These are phyloP conservation scores for Antitrichia curtipendula DNA, from an alignment of 225 moss, liverwort and hornwort genomes.

Conservation along the genomic window DNA sequence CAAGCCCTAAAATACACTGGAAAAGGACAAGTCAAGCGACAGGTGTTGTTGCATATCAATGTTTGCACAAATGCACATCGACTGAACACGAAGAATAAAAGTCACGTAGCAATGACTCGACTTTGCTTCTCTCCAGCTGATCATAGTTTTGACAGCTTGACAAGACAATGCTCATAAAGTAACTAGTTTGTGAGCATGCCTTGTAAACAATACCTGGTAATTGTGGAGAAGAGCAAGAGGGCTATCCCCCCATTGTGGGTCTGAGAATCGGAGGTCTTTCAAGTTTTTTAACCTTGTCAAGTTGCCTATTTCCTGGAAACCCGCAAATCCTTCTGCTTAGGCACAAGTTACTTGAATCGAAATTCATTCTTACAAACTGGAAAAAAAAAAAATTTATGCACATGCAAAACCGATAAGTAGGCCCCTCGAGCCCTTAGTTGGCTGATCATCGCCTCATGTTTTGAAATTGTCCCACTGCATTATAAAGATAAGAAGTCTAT, in stretches of 20 bases:
- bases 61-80: background rate
- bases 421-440: background rate
- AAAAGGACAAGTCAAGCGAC: background rate
- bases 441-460: background rate
- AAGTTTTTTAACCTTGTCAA: slow-evolving; percentile 79
- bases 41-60: background rate
- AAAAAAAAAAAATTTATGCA: background rate
- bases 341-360: background rate
- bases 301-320: slow-evolving; percentile 83
- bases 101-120: background rate
- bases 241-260: slow-evolving; percentile 92
- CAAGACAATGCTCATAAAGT: background rate
- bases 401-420: background rate
- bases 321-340: background rate
- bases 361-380: background rate
- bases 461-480: background rate
- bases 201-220: slow-evolving; percentile 60
- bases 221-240: slow-evolving; percentile 93
- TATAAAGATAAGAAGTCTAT: background rate
- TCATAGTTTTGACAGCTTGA: background rate
- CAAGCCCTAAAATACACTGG: background rate
- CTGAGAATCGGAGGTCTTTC: slow-evolving; percentile 88
- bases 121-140: background rate
- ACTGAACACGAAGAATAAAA: background rate
- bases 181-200: background rate